Evolutionary conservation across 257 asterid genomes (phyloP).

Genomic region (Anisodus acutangulus): DNA sequence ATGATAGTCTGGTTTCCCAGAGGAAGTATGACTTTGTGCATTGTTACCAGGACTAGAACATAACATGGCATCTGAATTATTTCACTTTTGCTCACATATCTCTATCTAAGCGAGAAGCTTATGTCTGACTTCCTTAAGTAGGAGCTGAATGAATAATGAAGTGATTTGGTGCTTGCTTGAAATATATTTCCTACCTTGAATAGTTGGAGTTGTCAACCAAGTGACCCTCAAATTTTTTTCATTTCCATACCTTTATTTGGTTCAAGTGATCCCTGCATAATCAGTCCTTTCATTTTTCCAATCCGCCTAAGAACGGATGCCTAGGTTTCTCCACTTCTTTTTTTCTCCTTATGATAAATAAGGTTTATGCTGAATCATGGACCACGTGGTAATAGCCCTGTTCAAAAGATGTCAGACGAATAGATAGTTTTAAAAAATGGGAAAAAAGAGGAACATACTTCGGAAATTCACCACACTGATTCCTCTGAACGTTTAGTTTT

Average conservation of each 20-base stretch:
- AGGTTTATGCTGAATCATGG: not conserved
- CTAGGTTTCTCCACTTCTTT: slow-evolving; percentile 12
- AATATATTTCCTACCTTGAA: slow-evolving; percentile 9
- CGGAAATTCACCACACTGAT: not conserved
- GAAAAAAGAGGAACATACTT: not conserved
- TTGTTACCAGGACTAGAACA: not conserved
- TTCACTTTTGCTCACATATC: not conserved
- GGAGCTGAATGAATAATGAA: slow-evolving; percentile 10
- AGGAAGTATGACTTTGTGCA: slow-evolving; percentile 9
- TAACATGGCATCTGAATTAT: not conserved
- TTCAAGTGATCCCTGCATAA: not conserved
- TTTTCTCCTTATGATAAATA: not conserved
- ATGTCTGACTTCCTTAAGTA: not conserved
- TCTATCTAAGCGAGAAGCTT: not conserved
- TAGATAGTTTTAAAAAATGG: not conserved
- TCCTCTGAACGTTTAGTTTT: not conserved
- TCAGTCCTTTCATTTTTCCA: not conserved
- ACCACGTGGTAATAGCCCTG: not conserved
- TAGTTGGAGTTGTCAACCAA: slow-evolving; percentile 5
- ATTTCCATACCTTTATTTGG: not conserved
- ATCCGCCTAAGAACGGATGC: not conserved
- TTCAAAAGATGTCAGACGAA: not conserved
- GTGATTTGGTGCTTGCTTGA: not conserved
- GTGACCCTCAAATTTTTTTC: not conserved
- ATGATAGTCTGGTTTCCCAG: not conserved